Base-by-base conservation (phyloP, 345 rosid species). In the Brassica napus region DNA sequence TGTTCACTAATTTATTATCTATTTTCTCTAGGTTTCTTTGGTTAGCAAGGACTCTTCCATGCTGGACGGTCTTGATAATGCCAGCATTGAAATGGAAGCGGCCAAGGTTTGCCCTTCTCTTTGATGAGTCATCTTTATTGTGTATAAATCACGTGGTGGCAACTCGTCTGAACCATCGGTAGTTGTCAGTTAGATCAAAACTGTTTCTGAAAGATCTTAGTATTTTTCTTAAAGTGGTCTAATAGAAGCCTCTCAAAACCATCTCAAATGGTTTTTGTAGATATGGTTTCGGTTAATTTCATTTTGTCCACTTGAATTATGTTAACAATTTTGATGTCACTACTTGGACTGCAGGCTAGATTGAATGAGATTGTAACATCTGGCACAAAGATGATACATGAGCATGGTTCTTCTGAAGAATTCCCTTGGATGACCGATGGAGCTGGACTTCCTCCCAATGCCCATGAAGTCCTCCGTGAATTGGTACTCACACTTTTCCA, bases 11-110 rank as follows among this genome's bases (percentile, higher is more conserved):
- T n/a, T n/a, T n/a, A n/a, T n/a, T n/a, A 71, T 82, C 44, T 72
- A 24, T 18, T 73, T 87, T 73, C 67, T 82, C 62, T 71, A 95
- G 99, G 99, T 95, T 83, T 96, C 99, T 63, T 94, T 96, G 81
- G 99, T 96, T 83, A 96, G 99, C 89, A 96, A 96, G 85, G 99
- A 96, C 83, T 90, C 99, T 64, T 96, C 99, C 76, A 96, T 96
- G 99, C 80, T 96, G 89, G 99, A 96, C 83, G 99, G 99, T 61
- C 99, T 96, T 62, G 99, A 93, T 52, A 89, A 90, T 85, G 98
- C 97, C 68, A 93, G 98, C 86, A 84, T 64, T 82, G 98, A 93
- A 86, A 96, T 96, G 93, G 93, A 92, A 86, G 92, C 89, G 81
- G 94, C 97, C 60, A 96, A 96, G 99, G 99, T 95, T 73, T 81